Evolutionary conservation across 768 basidiomycete species (phyloP).

Genomic region (Podaxis sp.): DNA sequence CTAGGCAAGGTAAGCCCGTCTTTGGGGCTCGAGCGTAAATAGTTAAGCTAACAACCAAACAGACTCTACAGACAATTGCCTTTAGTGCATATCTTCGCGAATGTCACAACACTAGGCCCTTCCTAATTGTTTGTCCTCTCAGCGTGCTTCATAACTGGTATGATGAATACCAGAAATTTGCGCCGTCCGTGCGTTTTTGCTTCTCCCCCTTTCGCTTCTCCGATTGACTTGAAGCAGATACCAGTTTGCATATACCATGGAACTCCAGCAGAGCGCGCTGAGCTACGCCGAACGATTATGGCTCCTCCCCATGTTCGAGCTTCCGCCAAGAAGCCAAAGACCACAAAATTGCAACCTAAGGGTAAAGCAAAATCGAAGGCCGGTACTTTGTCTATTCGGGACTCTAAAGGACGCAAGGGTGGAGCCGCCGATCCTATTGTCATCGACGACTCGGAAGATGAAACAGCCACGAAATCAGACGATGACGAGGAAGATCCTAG

Average conservation of each 20-base stretch:
- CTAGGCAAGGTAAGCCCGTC: constrained; percentile 60
- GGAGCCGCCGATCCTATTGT: constrained; percentile 20
- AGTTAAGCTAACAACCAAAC: neutral
- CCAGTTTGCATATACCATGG: constrained; percentile 94
- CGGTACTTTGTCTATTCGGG: constrained; percentile 10
- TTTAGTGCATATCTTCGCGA: constrained; percentile 90
- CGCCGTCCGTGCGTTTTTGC: constrained; percentile 51
- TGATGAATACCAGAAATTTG: constrained; percentile 82
- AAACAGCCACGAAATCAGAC: constrained; percentile 20
- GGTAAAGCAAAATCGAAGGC: constrained; percentile 20
- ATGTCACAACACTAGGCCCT: constrained; percentile 65
- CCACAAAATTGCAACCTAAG: constrained; percentile 14
- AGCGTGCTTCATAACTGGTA: constrained; percentile 93
- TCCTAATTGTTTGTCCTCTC: constrained; percentile 90
- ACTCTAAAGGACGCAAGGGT: constrained; percentile 7
- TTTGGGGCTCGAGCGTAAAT: neutral
- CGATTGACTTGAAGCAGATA: constrained; percentile 47
- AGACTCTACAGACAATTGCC: constrained; percentile 95
- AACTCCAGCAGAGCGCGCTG: constrained; percentile 74
- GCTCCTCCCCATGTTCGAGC: constrained; percentile 24
- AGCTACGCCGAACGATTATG: constrained; percentile 69
- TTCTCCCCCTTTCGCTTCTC: constrained; percentile 2
- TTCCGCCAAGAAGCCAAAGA: constrained; percentile 17
- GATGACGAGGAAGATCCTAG: constrained; percentile 19
- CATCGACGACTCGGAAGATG: constrained; percentile 22